Percentiles rank a stretch among this genome's conserved stretches.
Evolutionary conservation across 306 rosid species (phyloP).

Genomic region (Dalbergia oliveri): DNA sequence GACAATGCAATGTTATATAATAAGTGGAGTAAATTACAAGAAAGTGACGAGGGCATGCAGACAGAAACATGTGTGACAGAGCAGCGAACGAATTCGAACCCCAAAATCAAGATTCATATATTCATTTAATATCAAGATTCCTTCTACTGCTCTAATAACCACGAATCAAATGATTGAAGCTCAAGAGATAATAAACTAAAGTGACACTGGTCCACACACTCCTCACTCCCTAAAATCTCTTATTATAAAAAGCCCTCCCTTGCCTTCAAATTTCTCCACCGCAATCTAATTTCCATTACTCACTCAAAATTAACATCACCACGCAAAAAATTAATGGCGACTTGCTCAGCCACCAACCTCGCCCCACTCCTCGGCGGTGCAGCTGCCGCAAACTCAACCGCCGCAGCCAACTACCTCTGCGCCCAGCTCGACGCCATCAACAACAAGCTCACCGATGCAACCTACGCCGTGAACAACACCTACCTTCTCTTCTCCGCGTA

Average conservation of each 20-base stretch:
- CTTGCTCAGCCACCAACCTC: conserved; percentile 67
- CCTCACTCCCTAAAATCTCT: neutral
- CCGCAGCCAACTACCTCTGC: conserved; percentile 66
- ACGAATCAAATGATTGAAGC: conserved; percentile 13
- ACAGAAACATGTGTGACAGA: neutral
- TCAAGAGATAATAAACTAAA: neutral
- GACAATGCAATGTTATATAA: too few species aligned
- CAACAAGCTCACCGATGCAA: conserved; percentile 52
- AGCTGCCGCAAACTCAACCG: conserved; percentile 46
- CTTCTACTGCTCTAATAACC: conserved; percentile 29
- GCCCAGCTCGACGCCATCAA: conserved; percentile 55
- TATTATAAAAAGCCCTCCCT: neutral
- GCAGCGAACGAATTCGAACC: conserved; percentile 13
- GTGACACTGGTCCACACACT: neutral
- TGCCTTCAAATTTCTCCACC: neutral
- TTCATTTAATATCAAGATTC: conserved; percentile 28
- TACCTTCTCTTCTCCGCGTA: conserved; percentile 79
- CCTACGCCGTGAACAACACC: conserved; percentile 60
- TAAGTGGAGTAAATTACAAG: neutral
- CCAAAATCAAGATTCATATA: conserved; percentile 10
- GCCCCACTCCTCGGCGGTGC: conserved; percentile 47
- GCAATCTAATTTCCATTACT: neutral
- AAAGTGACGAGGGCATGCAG: conserved; percentile 8
- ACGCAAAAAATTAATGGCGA: conserved; percentile 42
- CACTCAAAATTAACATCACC: neutral